These are phyloP conservation scores for Russula olivacea DNA, from an alignment of 768 basidiomycete species.

Conservation along the genomic window DNA sequence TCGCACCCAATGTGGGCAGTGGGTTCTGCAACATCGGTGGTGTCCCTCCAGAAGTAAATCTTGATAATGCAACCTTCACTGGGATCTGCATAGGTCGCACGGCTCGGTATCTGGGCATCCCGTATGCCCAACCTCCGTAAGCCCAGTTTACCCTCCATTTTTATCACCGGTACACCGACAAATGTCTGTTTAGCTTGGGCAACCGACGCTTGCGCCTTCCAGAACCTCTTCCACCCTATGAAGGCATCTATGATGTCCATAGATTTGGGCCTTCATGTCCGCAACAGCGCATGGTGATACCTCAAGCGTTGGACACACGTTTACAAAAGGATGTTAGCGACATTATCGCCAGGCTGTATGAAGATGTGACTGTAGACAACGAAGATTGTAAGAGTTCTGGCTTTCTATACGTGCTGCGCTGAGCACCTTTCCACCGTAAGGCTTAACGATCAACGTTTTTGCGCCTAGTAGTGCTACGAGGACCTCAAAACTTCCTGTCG, in stretches of 20 bases:
- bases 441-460: slow-evolving; percentile 23
- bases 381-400: slow-evolving; percentile 21
- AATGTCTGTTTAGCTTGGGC: slow-evolving; percentile 4
- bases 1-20: neutral
- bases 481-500: slow-evolving; percentile 18
- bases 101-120: slow-evolving; percentile 29
- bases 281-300: slow-evolving; percentile 24
- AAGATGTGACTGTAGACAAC: slow-evolving; percentile 15
- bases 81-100: slow-evolving; percentile 22
- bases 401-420: neutral
- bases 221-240: slow-evolving; percentile 19
- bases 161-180: neutral
- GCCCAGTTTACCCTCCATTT: neutral
- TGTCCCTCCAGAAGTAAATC: slow-evolving; percentile 19
- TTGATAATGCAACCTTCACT: slow-evolving; percentile 28
- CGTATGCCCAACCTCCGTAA: slow-evolving; percentile 31
- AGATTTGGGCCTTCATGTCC: slow-evolving; percentile 28
- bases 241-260: slow-evolving; percentile 23
- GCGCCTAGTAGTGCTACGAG: slow-evolving; percentile 1
- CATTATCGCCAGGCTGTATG: slow-evolving; percentile 14
- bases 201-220: slow-evolving; percentile 25
- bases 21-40: neutral
- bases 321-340: slow-evolving; percentile 8
- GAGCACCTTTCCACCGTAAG: slow-evolving; percentile 3
- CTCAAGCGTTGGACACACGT: neutral